phyloP scores from a whole-genome alignment of 2,329 filamentous ascomycete species.

The Arthrobotrys entomopaga region DNA sequence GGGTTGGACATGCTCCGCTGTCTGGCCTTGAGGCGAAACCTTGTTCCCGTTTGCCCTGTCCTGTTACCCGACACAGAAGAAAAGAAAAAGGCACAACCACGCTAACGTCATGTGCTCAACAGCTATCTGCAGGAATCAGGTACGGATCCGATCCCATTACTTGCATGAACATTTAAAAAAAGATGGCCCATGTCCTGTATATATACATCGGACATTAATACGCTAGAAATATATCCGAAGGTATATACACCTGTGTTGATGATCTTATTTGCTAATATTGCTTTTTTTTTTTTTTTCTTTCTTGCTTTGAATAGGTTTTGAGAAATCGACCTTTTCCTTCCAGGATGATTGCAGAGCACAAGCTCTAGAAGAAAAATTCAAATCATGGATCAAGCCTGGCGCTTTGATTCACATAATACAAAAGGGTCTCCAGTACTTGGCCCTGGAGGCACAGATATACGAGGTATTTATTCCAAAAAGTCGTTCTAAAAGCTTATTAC shows the following conservation, averaged over 20 bases:
- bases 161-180: slow-evolving; percentile 23
- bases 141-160: slow-evolving; percentile 47
- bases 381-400: slow-evolving; percentile 42
- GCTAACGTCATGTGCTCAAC: slow-evolving; percentile 55
- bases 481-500: no score
- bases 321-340: slow-evolving; percentile 51
- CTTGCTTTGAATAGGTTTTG: slow-evolving; percentile 32
- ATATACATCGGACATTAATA: slow-evolving; percentile 44
- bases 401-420: slow-evolving; percentile 54
- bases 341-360: slow-evolving; percentile 54
- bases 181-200: slow-evolving; percentile 23
- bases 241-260: slow-evolving; percentile 33
- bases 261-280: slow-evolving; percentile 14
- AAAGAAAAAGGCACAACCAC: slow-evolving; percentile 31
- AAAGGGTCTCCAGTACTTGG: slow-evolving; percentile 48
- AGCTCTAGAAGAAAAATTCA: slow-evolving; percentile 48
- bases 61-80: slow-evolving; percentile 48
- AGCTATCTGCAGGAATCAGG: slow-evolving; percentile 56
- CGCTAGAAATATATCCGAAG: slow-evolving; percentile 17
- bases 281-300: no score
- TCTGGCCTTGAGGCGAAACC: slow-evolving; percentile 53
- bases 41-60: slow-evolving; percentile 55
- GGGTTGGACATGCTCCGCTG: slow-evolving; percentile 54
- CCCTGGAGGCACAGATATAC: slow-evolving; percentile 43
- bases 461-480: slow-evolving; percentile 22